Base-by-base conservation (phyloP, 805 yeast genomes). In the Tanozyma kutaoensis region DNA sequence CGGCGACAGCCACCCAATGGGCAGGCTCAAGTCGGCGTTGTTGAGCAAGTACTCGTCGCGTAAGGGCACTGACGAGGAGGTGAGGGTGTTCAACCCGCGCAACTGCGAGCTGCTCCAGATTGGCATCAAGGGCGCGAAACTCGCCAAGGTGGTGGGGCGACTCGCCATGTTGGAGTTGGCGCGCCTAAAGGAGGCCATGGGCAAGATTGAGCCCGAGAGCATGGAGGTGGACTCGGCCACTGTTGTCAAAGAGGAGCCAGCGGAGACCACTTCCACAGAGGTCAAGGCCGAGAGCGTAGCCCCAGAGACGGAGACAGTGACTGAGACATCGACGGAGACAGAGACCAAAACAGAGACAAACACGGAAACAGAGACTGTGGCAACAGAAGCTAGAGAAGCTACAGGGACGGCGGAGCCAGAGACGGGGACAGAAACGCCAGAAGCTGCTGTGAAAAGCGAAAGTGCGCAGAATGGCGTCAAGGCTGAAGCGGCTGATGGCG, bases 1-100 rank as follows among this genome's bases (percentile, higher is more conserved):
- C 51, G 99, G 99, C 9, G 99, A 91, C 45, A 74, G 91, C 2
- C 85, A 82, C 42, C 95, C 95, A n/a, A 91, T 91, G 97, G 98
- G 97, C 31, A 73, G 98, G 47, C 56, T 91, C 30, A 91, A 91
- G 50, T 80, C 95, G 15, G 97, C 98, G 0, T 59, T 91, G 22
- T 55, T 86, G 35, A 81, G 95, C 24, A 85, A 84, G 50, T 91
- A 88, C 44, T 66, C 84, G 2, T 69, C 73, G 26, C 61, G 79
- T 28, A 84, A 76, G 46, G 84, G 82, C 6, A 82, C 96, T 0
- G 91, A 80, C 12, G 72, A 80, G 26, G 97, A 91, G 47, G 86
- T 86, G 8, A 80, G 74, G 39, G 93, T 91, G 3, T 88, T 71
- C 54, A 88, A 84, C 38, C 99, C 99, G 4, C 69, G 81, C 43